phyloP scores from a whole-genome alignment of 2,329 filamentous ascomycete genomes.

The Verticillium longisporum region DNA sequence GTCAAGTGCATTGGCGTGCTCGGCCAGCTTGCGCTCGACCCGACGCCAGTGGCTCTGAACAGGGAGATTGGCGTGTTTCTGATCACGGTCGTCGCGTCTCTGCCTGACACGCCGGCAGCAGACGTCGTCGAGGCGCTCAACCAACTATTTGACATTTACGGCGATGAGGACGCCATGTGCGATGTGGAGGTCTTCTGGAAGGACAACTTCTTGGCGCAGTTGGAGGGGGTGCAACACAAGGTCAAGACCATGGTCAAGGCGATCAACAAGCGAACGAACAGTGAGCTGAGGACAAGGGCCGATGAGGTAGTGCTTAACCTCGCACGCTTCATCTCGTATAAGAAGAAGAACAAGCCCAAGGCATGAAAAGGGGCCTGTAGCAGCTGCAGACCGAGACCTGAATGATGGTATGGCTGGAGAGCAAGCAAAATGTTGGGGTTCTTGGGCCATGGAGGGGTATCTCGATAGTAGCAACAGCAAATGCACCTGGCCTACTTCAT shows the following conservation, averaged over 20 bases:
- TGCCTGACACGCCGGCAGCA: conserved; percentile 47
- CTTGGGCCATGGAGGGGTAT: neutral
- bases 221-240: conserved; percentile 48
- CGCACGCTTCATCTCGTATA: conserved; percentile 56
- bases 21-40: conserved; percentile 53
- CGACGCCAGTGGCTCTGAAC: conserved; percentile 47
- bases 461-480: neutral
- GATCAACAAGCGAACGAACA: conserved; percentile 51
- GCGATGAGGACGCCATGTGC: conserved; percentile 49
- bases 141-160: conserved; percentile 62
- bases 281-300: conserved; percentile 50
- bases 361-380: neutral
- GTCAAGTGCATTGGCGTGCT: conserved; percentile 63
- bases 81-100: conserved; percentile 42
- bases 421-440: neutral
- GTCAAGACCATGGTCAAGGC: conserved; percentile 49
- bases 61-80: conserved; percentile 59
- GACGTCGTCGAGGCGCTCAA: conserved; percentile 59
- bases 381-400: neutral
- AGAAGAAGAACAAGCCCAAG: conserved; percentile 46
- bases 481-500: neutral
- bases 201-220: conserved; percentile 50
- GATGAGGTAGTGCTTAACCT: conserved; percentile 58
- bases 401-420: neutral
- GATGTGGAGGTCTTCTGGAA: conserved; percentile 60